Evolutionary conservation across 2,329 filamentous ascomycete species (phyloP), one percentile per base, ranked within the genome.

Genomic region (Cytospora mali): DNA sequence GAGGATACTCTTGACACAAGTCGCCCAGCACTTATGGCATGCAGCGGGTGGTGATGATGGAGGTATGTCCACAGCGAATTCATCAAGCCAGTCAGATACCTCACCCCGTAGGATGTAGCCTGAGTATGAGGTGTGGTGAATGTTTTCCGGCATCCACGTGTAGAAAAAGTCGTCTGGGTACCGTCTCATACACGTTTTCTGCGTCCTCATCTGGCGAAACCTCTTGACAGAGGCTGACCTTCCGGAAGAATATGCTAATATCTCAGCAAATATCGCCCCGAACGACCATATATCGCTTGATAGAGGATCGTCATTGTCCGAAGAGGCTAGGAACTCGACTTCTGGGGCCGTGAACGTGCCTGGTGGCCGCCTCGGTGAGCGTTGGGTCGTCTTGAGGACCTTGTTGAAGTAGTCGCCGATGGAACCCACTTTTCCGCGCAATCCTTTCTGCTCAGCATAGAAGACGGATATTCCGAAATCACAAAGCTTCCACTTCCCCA

Each of bases 381-480:
- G 51, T 21, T 39, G 42, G 13, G 55, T 62, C 3, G 63, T 56
- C 10, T 39, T 48, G 3, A 42, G 42, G 10, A 64, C 27, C 16
- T 27, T 54, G 27, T 46, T 64, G 18, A 61, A 53, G 23, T 42
- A 53, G 48, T 64, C 62, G 46, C 62, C 62, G 25, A 60, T 35
- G 6, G 62, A 55, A 23, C 29, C 52, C 3, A 62, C 39, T 25
- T 42, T 27, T 6, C 31, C 33, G 3, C n/a, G 39, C 23, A 4
- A 48, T 25, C 4, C 27, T 11, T 55, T 23, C 14, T 49, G 57
- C 10, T 56, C 52, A 21, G 57, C 57, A 2, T 52, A 28, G 21
- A 66, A 51, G 29, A 66, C 64, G 0, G 64, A 66, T 14, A 66
- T 66, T 6, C 64, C 64, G 16, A 66, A 66, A n/a, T 66, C 64